Conservation (phyloP, 345 rosid genomes). For the Rhodamnia argentea region DNA sequence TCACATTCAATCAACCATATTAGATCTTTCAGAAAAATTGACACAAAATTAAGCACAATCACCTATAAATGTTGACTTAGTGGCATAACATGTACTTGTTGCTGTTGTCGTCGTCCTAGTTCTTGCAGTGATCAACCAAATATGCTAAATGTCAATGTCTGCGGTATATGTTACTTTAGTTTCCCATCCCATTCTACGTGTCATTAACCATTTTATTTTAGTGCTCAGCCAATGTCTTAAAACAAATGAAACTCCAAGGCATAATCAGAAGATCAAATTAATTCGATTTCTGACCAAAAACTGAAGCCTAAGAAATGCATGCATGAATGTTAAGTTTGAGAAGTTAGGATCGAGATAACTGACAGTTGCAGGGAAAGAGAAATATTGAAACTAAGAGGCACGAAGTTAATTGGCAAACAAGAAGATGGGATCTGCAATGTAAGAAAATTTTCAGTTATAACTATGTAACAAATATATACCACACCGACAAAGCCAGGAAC, state of each 20-base stretch:
- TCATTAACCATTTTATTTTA: neutral
- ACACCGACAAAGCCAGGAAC: neutral
- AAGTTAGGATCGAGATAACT: neutral
- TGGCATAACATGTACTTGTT: neutral
- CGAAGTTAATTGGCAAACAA: neutral
- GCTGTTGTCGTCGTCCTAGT: neutral
- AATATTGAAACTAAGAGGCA: neutral
- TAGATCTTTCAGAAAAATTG: neutral
- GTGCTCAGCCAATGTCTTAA: neutral
- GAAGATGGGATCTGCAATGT: neutral
- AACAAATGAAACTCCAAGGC: neutral
- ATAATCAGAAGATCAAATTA: neutral
- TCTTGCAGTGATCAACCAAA: neutral
- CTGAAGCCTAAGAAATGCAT: neutral
- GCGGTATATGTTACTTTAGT: neutral
- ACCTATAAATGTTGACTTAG: neutral
- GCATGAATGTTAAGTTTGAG: neutral
- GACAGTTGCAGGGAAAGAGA: neutral
- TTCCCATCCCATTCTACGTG: neutral
- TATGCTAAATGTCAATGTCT: neutral
- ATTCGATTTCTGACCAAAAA: neutral
- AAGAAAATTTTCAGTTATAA: neutral
- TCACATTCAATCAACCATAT: neutral
- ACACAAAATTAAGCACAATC: neutral
- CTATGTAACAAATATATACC: neutral